Percentiles rank a stretch among this genome's conserved stretches.
phyloP scores from a whole-genome alignment of 495 filamentous ascomycete genomes.

The Xylaria venustula region DNA sequence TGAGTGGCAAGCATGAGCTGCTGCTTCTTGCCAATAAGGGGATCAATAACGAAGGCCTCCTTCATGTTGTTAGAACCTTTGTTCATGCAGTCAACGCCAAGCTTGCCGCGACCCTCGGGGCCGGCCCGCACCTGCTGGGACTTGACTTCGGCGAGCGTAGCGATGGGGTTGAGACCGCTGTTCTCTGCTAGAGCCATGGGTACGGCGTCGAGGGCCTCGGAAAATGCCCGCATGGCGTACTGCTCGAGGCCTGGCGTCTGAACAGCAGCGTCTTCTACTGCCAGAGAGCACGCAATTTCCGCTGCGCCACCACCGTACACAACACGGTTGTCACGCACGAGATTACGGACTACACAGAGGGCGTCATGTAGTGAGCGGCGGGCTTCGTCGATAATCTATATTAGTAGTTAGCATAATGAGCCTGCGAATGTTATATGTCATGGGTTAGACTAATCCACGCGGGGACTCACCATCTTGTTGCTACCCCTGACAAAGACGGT shows the following conservation, averaged over 20 bases:
- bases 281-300: conserved; percentile 95
- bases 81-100: conserved; percentile 98
- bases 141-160: conserved; percentile 92
- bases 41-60: conserved; percentile 96
- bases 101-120: conserved; percentile 59
- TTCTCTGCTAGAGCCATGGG: conserved; percentile 98
- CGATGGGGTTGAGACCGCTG: conserved; percentile 92
- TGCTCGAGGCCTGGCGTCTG: conserved; percentile 96
- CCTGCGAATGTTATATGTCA: background rate
- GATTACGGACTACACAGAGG: conserved; percentile 94
- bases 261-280: conserved; percentile 91
- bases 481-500: conserved; percentile 94
- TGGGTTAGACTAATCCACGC: background rate
- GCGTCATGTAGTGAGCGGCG: conserved; percentile 97
- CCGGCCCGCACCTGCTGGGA: conserved; percentile 91
- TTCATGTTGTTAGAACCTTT: conserved; percentile 94
- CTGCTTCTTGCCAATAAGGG: conserved; percentile 94
- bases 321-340: conserved; percentile 93
- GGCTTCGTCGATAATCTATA: conserved; percentile 95
- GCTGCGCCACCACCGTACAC: conserved; percentile 98
- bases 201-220: conserved; percentile 89
- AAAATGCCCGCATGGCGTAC: conserved; percentile 97
- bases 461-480: conserved; percentile 89
- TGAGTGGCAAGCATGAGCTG: conserved; percentile 95
- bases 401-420: conserved; percentile 12